Base-by-base conservation (phyloP, 768 basidiomycete genomes). In the Amylocystis lapponica region DNA sequence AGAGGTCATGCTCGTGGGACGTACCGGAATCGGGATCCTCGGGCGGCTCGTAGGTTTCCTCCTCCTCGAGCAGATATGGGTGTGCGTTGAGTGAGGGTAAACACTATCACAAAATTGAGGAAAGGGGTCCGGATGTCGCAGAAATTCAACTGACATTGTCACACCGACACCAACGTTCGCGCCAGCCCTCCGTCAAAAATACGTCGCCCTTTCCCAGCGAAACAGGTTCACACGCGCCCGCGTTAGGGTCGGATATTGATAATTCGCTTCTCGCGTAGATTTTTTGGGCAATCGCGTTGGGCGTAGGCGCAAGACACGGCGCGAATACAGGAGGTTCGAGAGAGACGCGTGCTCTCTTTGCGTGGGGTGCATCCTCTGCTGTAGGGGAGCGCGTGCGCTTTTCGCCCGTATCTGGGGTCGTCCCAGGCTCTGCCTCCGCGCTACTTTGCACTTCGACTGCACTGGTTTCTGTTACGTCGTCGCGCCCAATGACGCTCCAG, bases 41-140 rank as follows among this genome's bases (percentile, higher is more conserved):
- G 3, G 88, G 89, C 1, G 85, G 86, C 57, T 88, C 84, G 48
- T 87, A 91, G 0, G 82, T 87, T 31, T 87, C 86, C 49, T 91
- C 89, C 59, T 86, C 85, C 49, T 84, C 72, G 10, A 87, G 61
- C 19, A 91, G 66, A 61, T 72, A 89, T 21, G 76, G 69, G 53
- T 75, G 65, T 13, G 63, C 60, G 53, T 75, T 64, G 31, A 90
- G 64, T 6, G 66, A 68, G 0, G 74, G 66, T 5, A 76, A 60
- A 62, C 87, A 91, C 83, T 88, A 50, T 3, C 32, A 16, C 3
- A 26, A 27, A 29, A 25, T 5, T 9, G 12, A 19, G 39, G 26
- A 40, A 33, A 41, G 26, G 36, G 23, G 45, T 22, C 33, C 4
- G 45, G 26, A 21, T 9, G 36, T 21, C 27, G 49, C 34, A n/a